Conservation (phyloP, 2,329 filamentous ascomycete genomes). For the Aulographum hederae region DNA sequence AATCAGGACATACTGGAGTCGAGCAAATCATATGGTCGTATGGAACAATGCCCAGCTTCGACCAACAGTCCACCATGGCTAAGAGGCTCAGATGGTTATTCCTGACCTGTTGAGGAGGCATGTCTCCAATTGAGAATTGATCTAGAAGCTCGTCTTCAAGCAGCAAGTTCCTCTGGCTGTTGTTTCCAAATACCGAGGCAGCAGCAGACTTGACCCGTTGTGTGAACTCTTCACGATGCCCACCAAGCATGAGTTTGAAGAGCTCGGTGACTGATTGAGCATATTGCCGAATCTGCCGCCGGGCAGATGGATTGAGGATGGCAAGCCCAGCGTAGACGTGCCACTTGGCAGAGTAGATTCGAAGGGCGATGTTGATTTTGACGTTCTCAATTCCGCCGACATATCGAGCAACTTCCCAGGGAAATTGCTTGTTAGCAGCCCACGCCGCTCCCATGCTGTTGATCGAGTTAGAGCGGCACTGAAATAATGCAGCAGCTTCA, state of each 20-base stretch:
- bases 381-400: constrained; percentile 96
- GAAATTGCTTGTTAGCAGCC: constrained; percentile 88
- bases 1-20: constrained; percentile 47
- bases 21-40: constrained; percentile 99
- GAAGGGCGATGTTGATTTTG: constrained; percentile 94
- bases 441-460: constrained; percentile 84
- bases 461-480: background rate
- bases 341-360: constrained; percentile 98
- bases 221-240: constrained; percentile 56
- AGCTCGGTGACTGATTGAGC: constrained; percentile 81
- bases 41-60: constrained; percentile 75
- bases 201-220: constrained; percentile 64
- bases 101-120: constrained; percentile 47
- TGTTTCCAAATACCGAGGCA: constrained; percentile 47
- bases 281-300: constrained; percentile 86
- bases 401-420: constrained; percentile 92
- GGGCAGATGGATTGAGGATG: constrained; percentile 86
- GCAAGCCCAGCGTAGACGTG: constrained; percentile 96
- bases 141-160: constrained; percentile 69
- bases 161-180: constrained; percentile 42
- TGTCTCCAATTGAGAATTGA: constrained; percentile 65
- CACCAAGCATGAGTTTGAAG: constrained; percentile 92
- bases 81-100: constrained; percentile 91
- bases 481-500: background rate
- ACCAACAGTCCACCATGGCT: constrained; percentile 98